Evolutionary conservation across 2,329 filamentous ascomycete species (phyloP).

Genomic region (Colletotrichum melonis): DNA sequence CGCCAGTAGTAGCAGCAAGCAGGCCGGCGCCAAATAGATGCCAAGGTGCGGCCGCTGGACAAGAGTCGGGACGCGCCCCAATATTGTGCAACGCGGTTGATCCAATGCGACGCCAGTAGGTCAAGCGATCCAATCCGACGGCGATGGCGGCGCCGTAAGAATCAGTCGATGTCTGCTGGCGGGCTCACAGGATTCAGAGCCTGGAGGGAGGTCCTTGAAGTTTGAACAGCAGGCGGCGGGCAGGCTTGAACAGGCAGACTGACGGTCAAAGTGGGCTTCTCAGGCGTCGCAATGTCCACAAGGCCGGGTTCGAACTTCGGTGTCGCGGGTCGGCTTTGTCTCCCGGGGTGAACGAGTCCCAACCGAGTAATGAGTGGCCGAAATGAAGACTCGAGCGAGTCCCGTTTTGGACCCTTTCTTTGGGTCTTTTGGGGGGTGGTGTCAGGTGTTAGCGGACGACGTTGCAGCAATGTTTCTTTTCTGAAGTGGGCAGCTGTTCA

Average conservation of each 20-base stretch:
- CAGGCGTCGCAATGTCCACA: conserved; percentile 34
- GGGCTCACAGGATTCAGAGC: not conserved
- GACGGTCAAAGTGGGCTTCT: conserved; percentile 1
- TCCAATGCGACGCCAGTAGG: not conserved
- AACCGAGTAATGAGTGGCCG: conserved; percentile 26
- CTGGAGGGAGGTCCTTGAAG: too few relatives aligned
- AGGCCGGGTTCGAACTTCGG: conserved; percentile 12
- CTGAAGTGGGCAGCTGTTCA: not conserved
- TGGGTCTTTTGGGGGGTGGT: not conserved
- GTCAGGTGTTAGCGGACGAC: not conserved
- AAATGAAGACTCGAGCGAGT: conserved; percentile 10
- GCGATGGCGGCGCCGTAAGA: not conserved
- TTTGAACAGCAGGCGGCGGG: not conserved
- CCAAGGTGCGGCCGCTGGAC: not conserved
- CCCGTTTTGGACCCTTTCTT: conserved; percentile 1
- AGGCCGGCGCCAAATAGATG: not conserved
- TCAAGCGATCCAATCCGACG: not conserved
- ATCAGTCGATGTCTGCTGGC: not conserved
- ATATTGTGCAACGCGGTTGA: not conserved
- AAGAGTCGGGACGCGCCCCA: not conserved
- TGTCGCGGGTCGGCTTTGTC: conserved; percentile 3
- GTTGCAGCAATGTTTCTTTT: conserved; percentile 20
- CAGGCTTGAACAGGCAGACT: not conserved
- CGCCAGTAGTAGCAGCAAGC: not conserved
- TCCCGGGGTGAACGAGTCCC: conserved; percentile 18